Percentiles rank a stretch among this genome's conserved stretches.
Conservation (phyloP, 768 basidiomycete genomes). For the Calvatia gigantea region DNA sequence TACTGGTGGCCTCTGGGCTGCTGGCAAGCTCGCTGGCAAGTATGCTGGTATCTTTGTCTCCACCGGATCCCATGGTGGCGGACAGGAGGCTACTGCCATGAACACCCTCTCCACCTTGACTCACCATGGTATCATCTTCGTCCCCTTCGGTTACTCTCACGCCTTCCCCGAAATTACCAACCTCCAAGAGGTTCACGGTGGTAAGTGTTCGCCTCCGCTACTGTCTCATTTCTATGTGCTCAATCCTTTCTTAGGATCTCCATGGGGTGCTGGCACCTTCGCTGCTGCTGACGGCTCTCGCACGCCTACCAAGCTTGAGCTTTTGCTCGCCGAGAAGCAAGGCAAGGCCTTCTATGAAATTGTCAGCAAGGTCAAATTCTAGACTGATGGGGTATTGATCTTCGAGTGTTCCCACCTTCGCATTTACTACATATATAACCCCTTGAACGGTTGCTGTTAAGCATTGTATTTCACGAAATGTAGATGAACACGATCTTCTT, state of each 20-base stretch:
- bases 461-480: neutral
- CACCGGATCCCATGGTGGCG: slow-evolving; percentile 71
- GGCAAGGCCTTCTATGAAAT: slow-evolving; percentile 49
- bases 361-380: slow-evolving; percentile 24
- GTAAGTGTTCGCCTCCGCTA: slow-evolving; percentile 29
- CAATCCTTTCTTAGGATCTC: slow-evolving; percentile 45
- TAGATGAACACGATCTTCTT: neutral
- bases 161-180: slow-evolving; percentile 38
- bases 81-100: slow-evolving; percentile 66
- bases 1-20: slow-evolving; percentile 64
- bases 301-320: slow-evolving; percentile 45
- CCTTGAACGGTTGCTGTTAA: neutral
- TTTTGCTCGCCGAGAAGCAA: slow-evolving; percentile 47
- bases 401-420: neutral
- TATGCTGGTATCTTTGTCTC: slow-evolving; percentile 73
- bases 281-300: slow-evolving; percentile 44
- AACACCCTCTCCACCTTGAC: slow-evolving; percentile 52
- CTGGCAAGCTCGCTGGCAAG: slow-evolving; percentile 67
- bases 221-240: neutral
- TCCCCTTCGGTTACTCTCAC: slow-evolving; percentile 68
- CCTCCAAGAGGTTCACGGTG: slow-evolving; percentile 51
- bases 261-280: slow-evolving; percentile 75
- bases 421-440: neutral
- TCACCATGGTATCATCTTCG: slow-evolving; percentile 72
- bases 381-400: neutral